phyloP scores from a whole-genome alignment of 495 filamentous ascomycete species.

The Chaetomium tenue region DNA sequence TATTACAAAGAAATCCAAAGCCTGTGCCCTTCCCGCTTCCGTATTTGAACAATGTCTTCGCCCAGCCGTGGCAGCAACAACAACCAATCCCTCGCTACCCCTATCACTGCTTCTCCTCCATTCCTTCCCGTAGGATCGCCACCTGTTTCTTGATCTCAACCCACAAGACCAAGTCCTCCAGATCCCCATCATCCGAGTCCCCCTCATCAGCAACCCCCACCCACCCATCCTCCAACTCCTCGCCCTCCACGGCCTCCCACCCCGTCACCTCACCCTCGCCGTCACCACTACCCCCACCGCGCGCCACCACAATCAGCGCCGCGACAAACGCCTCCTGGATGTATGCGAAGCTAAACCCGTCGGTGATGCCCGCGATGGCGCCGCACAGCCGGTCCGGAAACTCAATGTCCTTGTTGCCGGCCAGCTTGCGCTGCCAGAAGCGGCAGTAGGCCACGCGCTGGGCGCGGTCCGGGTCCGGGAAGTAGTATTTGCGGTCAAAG shows the following conservation, averaged over 20 bases:
- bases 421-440: conserved; percentile 59
- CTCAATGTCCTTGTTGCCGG: conserved; percentile 51
- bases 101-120: conserved; percentile 38
- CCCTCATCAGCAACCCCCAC: conserved; percentile 20
- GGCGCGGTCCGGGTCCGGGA: conserved; percentile 52
- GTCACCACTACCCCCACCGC: conserved; percentile 47
- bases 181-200: conserved; percentile 31
- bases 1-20: too few relatives aligned
- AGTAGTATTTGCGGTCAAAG: conserved; percentile 65
- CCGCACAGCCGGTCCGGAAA: conserved; percentile 55
- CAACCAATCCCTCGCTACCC: too few relatives aligned
- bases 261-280: conserved; percentile 42
- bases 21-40: not conserved
- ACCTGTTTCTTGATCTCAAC: conserved; percentile 58
- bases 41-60: conserved; percentile 23
- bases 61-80: not conserved
- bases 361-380: conserved; percentile 58
- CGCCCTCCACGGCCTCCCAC: conserved; percentile 2
- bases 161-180: conserved; percentile 53
- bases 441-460: conserved; percentile 58
- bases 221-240: conserved; percentile 27
- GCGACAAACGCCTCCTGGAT: conserved; percentile 65
- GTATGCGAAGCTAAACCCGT: conserved; percentile 64
- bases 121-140: conserved; percentile 53
- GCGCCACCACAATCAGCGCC: conserved; percentile 53